Evolutionary conservation across 495 filamentous ascomycete genomes (phyloP).

Genomic region (Aspergillus haitiensis): DNA sequence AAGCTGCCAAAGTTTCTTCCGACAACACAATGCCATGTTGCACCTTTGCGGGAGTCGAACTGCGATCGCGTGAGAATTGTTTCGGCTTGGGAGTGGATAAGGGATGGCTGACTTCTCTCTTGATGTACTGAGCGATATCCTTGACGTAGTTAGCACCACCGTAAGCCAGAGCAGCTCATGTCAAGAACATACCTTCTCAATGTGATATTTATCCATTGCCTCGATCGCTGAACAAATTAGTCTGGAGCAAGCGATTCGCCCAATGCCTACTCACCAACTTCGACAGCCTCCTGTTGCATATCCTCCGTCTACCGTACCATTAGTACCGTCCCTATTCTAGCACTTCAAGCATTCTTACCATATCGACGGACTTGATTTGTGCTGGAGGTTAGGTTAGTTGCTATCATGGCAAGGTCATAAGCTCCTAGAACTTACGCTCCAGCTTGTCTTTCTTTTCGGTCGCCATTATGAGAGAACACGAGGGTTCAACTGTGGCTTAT

Average conservation of each 20-base stretch:
- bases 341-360: constrained; percentile 60
- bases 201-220: constrained; percentile 87
- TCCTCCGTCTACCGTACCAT: constrained; percentile 72
- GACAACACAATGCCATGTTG: constrained; percentile 98
- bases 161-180: constrained; percentile 2
- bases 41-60: constrained; percentile 89
- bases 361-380: constrained; percentile 95
- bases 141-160: constrained; percentile 36
- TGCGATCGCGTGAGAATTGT: constrained; percentile 41
- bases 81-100: constrained; percentile 8
- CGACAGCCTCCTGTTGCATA: constrained; percentile 92
- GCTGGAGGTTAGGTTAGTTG: constrained; percentile 56
- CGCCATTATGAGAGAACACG: constrained; percentile 38
- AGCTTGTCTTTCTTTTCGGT: constrained; percentile 68
- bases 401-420: constrained; percentile 6
- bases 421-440: constrained; percentile 55
- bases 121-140: constrained; percentile 97
- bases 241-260: constrained; percentile 13
- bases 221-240: constrained; percentile 67
- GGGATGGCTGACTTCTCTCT: constrained; percentile 71
- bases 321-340: constrained; percentile 11
- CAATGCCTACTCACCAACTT: constrained; percentile 66
- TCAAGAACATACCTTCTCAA: constrained; percentile 76
- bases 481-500: not conserved
- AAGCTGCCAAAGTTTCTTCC: constrained; percentile 99